Percentiles rank a stretch among this genome's conserved stretches.
phyloP scores from a whole-genome alignment of 2,329 filamentous ascomycete genomes.

The Arthrobotrys megalospora region DNA sequence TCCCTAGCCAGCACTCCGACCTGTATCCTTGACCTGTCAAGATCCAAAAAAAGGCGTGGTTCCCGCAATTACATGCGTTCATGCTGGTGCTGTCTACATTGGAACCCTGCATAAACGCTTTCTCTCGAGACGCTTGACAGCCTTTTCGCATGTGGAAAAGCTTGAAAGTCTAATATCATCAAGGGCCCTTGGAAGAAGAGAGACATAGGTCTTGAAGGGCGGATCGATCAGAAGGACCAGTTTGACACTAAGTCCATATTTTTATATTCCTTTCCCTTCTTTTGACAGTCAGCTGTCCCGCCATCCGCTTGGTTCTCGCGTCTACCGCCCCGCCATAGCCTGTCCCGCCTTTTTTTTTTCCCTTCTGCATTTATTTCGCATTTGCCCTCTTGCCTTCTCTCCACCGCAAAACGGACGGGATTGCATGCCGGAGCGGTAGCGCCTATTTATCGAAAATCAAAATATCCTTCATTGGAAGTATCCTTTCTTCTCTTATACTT shows the following conservation, averaged over 20 bases:
- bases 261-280: slow-evolving; percentile 24
- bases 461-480: slow-evolving; percentile 25
- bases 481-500: slow-evolving; percentile 16
- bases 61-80: slow-evolving; percentile 58
- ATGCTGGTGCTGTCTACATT: slow-evolving; percentile 35
- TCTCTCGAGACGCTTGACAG: slow-evolving; percentile 45
- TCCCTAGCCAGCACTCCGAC: slow-evolving; percentile 45
- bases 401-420: slow-evolving; percentile 37
- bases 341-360: slow-evolving; percentile 37
- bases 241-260: slow-evolving; percentile 10
- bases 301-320: slow-evolving; percentile 50
- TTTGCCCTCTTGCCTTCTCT: slow-evolving; percentile 19
- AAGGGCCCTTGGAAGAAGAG: slow-evolving; percentile 22
- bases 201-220: slow-evolving; percentile 9
- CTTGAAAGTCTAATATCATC: slow-evolving; percentile 39
- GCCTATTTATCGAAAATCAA: slow-evolving; percentile 47
- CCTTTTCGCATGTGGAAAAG: slow-evolving; percentile 51
- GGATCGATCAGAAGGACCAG: slow-evolving; percentile 5
- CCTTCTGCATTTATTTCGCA: slow-evolving; percentile 9
- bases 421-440: slow-evolving; percentile 42
- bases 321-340: slow-evolving; percentile 39
- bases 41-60: slow-evolving; percentile 40
- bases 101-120: slow-evolving; percentile 53
- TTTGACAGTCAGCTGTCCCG: slow-evolving; percentile 45
- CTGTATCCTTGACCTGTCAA: slow-evolving; percentile 49